Conservation (phyloP, 805 yeast genomes). For the Hanseniaspora lindneri region DNA sequence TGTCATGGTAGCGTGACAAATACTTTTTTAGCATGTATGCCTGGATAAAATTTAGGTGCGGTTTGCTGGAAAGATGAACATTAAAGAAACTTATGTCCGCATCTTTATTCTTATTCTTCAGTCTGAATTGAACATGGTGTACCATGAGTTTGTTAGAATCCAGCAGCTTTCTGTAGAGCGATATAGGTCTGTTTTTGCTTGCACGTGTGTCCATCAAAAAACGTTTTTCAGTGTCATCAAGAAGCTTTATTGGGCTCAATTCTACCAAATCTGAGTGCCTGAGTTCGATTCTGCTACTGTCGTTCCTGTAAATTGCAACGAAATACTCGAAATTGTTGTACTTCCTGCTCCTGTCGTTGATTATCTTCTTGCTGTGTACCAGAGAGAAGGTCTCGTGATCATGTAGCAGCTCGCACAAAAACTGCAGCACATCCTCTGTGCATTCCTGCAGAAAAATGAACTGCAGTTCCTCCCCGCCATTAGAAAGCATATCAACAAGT, state of each 20-base stretch:
- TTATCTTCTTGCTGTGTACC: conserved; percentile 7
- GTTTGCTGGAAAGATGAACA: conserved; percentile 10
- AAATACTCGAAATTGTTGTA: conserved; percentile 11
- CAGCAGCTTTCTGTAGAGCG: conserved; percentile 6
- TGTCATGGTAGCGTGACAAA: neutral
- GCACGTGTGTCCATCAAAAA: neutral
- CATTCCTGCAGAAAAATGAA: conserved; percentile 11
- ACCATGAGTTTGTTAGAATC: conserved; percentile 4
- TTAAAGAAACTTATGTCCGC: conserved; percentile 9
- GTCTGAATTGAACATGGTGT: neutral
- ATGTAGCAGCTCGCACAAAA: neutral
- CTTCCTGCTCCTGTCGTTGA: neutral
- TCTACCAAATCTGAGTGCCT: neutral
- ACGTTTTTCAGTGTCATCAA: neutral
- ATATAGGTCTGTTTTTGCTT: neutral
- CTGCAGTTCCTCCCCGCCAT: too few species aligned
- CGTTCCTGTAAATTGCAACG: neutral
- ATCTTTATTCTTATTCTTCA: neutral
- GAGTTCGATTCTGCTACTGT: neutral
- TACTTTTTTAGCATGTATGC: conserved; percentile 10
- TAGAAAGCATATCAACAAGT: neutral
- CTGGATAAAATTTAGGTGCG: conserved; percentile 9
- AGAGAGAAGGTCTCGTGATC: neutral
- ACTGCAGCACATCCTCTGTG: conserved; percentile 5
- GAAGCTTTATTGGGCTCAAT: neutral